Base-by-base conservation (phyloP, 2,329 filamentous ascomycete genomes). In the Periconia sp. region DNA sequence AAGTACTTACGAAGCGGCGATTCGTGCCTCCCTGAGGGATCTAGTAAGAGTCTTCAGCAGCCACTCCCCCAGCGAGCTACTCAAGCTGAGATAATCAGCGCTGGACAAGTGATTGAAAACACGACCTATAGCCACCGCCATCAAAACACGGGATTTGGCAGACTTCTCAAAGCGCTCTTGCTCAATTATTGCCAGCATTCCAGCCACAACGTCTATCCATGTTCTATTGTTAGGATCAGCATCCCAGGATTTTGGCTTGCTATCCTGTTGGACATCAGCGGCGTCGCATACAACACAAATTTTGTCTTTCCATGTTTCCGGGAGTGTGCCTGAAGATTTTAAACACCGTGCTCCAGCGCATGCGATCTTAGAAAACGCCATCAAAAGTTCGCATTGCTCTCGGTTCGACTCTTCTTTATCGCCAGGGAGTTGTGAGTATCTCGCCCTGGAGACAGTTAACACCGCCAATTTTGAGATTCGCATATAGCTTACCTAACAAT, bases 31-130 rank as follows among this genome's bases (percentile, higher is more conserved):
- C 66, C 93, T 84, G 18, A 91, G 74, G 1, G 92, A 95, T 72
- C 92, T 96, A 58, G 88, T 87, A 40, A 97, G 77, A 0, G 89
- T 91, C 61, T 88, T 85, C 5, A 97, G 76, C 66, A 91, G 92
- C 84, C 90, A 93, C 64, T 92, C 87, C 0, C 90, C 92, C 41
- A 91, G 76, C 15, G 76, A 71, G 9, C 90, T 92, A 54, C 87
- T 83, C 2, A 97, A 76, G 58, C 90, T 84, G 30, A 93, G 75
- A 49, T 89, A 78, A 3, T 80, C 77, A 0, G 77, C 58, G 49
- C 85, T 80, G 15, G 79, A 76, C 3, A 85, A 85, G 71, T 96
- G 91, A 45, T 82, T 79, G 23, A 90, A 79, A 41, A 94, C 76
- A 44, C 86, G 84, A 60, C 86, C 85, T 46, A 96, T 77, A 19